These are phyloP conservation scores for Camelina laxa DNA, from an alignment of 345 rosid species.

Conservation along the genomic window DNA sequence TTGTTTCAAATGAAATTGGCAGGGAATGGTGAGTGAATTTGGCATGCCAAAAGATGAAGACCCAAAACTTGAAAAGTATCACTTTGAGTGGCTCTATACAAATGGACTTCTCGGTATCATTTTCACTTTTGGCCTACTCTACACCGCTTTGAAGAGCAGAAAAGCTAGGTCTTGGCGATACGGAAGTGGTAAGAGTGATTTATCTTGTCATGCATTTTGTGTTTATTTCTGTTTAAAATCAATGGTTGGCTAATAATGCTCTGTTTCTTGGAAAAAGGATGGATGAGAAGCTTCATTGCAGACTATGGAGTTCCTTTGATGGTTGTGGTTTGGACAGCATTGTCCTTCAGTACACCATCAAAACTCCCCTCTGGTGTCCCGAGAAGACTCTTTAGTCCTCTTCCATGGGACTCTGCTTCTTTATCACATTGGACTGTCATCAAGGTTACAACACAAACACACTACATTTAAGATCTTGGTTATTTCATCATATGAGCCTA, in stretches of 20 bases:
- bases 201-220: background rate
- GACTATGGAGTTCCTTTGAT: conserved; percentile 90
- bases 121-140: conserved; percentile 68
- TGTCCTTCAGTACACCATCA: conserved; percentile 55
- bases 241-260: background rate
- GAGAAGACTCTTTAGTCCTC: conserved; percentile 78
- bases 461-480: background rate
- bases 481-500: background rate
- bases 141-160: conserved; percentile 71
- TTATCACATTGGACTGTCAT: conserved; percentile 74
- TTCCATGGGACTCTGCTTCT: conserved; percentile 67
- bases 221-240: background rate
- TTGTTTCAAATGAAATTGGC: background rate
- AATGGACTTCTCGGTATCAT: conserved; percentile 79
- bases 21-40: conserved; percentile 81
- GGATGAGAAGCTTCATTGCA: conserved; percentile 66
- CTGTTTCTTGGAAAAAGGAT: conserved; percentile 44
- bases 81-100: conserved; percentile 71
- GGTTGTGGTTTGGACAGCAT: conserved; percentile 81
- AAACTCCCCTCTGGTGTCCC: conserved; percentile 77
- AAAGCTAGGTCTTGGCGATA: conserved; percentile 81
- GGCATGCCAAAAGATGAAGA: conserved; percentile 54
- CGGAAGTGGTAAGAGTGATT: conserved; percentile 59
- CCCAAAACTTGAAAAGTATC: conserved; percentile 49
- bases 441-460: conserved; percentile 49